Evolutionary conservation across 169 alveolate genomes (phyloP), one percentile per base, ranked within the genome.

Genomic region (Eimeria brunetti): DNA sequence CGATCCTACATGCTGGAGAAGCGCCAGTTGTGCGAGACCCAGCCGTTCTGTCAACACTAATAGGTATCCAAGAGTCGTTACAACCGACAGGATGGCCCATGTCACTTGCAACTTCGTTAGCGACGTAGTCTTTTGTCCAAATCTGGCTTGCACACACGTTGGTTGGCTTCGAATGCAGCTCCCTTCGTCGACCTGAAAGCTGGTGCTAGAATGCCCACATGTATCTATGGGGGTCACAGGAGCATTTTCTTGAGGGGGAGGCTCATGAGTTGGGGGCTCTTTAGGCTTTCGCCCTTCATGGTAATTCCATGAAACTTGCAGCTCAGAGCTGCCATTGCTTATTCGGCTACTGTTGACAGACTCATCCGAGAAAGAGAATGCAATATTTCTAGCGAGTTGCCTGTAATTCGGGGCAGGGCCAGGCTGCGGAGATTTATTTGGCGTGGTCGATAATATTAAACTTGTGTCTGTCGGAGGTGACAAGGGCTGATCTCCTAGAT

Each of bases 401-500:
- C n/a, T 30, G 5, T 36, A 44, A 36, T 30, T 22, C 11, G 7
- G 27, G 78, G 38, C 76, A 49, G 73, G 41, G 53, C 1, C 44
- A 85, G 33, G 27, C 27, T 62, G 49, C 14, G 75, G 80, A 7
- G 80, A 5, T 0, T n/a, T 18, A 33, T 85, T 30, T 38, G 38
- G 44, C 12, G 22, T 22, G 24, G 58, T 7, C 11, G 80, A 8
- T 7, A 62, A 24, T 80, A 58, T 51, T 24, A 30, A 30, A 20
- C 80, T 49, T 46, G 91, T 51, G 38, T 51, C 67, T 51, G 62
- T 36, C 38, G 91, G 91, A 16, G 91, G 91, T 20, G 91, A 85
- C 81, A 85, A 9, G 18, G 91, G 91, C 91, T 85, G 91, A 62
- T 85, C 91, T 44, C 91, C 91, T n/a, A 0, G 62, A 27, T 85